Base-by-base conservation (phyloP, 306 rosid species). In the Lathyrus sativus region DNA sequence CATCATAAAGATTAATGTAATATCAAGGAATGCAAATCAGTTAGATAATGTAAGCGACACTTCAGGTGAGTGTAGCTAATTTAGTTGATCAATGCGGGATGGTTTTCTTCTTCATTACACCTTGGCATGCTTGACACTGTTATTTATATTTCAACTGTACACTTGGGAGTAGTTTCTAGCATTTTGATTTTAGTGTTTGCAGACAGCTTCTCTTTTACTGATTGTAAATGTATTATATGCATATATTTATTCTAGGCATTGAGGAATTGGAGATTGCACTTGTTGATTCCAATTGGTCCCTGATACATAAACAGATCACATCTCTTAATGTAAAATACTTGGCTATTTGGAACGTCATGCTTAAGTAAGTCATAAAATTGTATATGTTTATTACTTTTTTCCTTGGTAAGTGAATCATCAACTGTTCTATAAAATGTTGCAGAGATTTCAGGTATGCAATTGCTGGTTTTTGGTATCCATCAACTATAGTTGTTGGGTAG, bases 231-330 rank as follows among this genome's bases (percentile, higher is more conserved):
- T 56, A 41, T 74, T 57, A 62, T 57, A 37, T 74, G 11, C 48
- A 38, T 59, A 13, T 78, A 72, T 75, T 53, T 77, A 8, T 70
- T 48, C 51, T 74, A 92, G 98, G 96, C 72, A 67, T 85, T 31
- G 96, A 88, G 78, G 88, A 92, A 71, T 70, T 92, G 82, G 81
- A 85, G 84, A 76, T 92, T 71, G 87, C 72, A 10, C 78, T 86
- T 80, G 81, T 79, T 71, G 98, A 86, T 70, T 65, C 83, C 65
- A 60, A 79, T 71, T 92, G 96, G 98, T 64, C 89, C 17, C 54
- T 81, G 66, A 88, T 80, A 75, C 90, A 85, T 38, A 71, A 75
- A 77, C 74, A 65, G 51, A 92, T 92, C 67, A 81, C 81, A 70
- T 81, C 86, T 56, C 77, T 92, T 78, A 79, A 83, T 85, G 54